A percentile compares a stretch with the other conserved stretches of the same genome.
Evolutionary conservation across 306 rosid genomes (phyloP).

Genomic region (Glycine tomentella): DNA sequence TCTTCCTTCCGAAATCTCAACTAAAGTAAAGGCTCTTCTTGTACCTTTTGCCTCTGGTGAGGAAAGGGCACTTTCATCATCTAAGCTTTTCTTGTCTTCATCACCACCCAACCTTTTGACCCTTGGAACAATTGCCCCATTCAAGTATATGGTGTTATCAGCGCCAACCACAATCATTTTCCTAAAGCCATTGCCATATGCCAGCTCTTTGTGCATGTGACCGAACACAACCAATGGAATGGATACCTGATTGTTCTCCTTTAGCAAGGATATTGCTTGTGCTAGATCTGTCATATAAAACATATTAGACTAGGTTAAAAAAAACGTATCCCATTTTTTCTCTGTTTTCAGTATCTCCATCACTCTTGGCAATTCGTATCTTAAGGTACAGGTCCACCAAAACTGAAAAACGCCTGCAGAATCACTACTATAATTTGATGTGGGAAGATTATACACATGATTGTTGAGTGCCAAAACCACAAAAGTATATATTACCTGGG

Average conservation of each 20-base stretch:
- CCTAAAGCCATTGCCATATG: constrained; percentile 72
- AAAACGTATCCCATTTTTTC: constrained; percentile 21
- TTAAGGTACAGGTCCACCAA: constrained; percentile 36
- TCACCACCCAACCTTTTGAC: constrained; percentile 52
- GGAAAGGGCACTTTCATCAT: constrained; percentile 39
- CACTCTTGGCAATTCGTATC: constrained; percentile 24
- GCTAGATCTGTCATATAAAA: constrained; percentile 63
- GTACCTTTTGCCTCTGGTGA: constrained; percentile 58
- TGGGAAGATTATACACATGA: constrained; percentile 7
- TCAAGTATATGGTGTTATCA: constrained; percentile 73
- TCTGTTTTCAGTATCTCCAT: constrained; percentile 34
- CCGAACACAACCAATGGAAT: constrained; percentile 81
- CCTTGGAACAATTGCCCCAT: constrained; percentile 90
- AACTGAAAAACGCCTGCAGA: constrained; percentile 33
- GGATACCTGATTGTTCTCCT: constrained; percentile 56
- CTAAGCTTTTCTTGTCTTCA: constrained; percentile 48
- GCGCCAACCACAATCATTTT: constrained; percentile 75
- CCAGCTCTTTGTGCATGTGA: constrained; percentile 90
- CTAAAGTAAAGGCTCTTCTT: constrained; percentile 72
- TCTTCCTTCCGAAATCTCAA: constrained; percentile 65
- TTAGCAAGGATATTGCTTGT: constrained; percentile 64
- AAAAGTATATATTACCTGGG: constrained; percentile 61
- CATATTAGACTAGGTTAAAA: constrained; percentile 36
- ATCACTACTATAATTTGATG: constrained; percentile 22
- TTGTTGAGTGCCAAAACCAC: constrained; percentile 33